Evolutionary conservation across 1,284 basidiomycete species (phyloP), one percentile per base, ranked within the genome.

Genomic region (Chondrostereum purpureum): DNA sequence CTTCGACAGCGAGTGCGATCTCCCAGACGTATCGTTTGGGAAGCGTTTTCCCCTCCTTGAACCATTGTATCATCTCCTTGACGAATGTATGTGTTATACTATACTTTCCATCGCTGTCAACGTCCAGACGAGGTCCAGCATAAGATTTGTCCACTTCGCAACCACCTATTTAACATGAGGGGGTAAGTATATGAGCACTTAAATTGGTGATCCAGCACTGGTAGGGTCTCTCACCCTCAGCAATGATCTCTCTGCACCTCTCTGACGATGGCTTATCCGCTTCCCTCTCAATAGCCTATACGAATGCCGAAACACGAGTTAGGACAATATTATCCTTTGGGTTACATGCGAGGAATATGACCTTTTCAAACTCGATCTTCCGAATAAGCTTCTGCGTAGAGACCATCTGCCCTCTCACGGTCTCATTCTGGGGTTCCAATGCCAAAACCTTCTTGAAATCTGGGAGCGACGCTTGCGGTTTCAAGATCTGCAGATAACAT

Each of bases 11-110:
- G 10, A 99, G 73, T 20, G 94, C 76, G 56, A 99, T 97, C 68
- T 98, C 92, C 93, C 93, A 98, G 19, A 88, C 92, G 51, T 92
- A 87, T 63, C 92, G 73, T 64, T 83, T 83, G 3, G 92, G 84
- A 44, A 98, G 67, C 19, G 84, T 76, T 63, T 94, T 94, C 18
- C 92, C 92, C 37, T 83, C 78, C 69, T 95, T 96, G 70, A 97
- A 98, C 79, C 83, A 89, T 54, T 85, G 71, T 39, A 98, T 80
- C 92, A 98, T 94, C 23, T 70, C 75, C 51, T 80, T 76, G 51
- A 99, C 73, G 64, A 98, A 99, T 44, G 83, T 75, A 27, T 75
- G 62, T 16, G 82, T 87, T 47, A 93, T 88, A 40, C 63, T 68
- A 66, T 80, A 91, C 64, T 79, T 80, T 38, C 80, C 83, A 45